phyloP scores from a whole-genome alignment of 78 protist genomes.

The Monosiga brevicollis region DNA sequence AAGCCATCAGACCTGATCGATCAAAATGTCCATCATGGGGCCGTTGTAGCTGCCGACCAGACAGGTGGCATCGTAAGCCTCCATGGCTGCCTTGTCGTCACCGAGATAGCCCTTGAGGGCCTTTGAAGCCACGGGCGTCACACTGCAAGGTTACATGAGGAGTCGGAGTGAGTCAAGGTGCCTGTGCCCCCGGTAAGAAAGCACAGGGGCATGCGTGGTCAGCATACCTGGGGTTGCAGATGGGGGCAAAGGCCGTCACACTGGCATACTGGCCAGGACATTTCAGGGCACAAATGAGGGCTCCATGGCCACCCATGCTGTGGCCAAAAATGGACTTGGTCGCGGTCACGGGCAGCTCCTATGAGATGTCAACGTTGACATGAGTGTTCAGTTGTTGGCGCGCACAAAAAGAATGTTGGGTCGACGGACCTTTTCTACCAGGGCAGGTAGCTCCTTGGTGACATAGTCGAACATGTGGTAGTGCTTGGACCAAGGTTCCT shows the following conservation, averaged over 20 bases:
- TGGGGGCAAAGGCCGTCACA: background rate
- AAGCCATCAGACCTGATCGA: constrained; percentile 57
- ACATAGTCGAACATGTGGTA: background rate
- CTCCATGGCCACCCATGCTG: background rate
- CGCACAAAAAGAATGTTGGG: too few species aligned
- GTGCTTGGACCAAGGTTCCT: background rate
- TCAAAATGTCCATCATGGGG: constrained; percentile 26
- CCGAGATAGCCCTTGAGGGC: too few species aligned
- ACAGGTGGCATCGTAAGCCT: constrained; percentile 40
- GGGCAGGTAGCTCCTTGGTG: background rate
- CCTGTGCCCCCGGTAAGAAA: too few species aligned
- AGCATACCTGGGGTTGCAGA: background rate
- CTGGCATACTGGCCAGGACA: background rate
- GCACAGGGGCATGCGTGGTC: too few species aligned
- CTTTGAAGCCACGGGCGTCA: too few species aligned
- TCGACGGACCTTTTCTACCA: background rate
- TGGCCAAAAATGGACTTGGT: background rate
- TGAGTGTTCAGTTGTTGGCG: too few species aligned
- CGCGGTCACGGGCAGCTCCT: background rate
- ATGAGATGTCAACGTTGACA: background rate
- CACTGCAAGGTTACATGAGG: too few species aligned
- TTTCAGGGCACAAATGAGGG: background rate
- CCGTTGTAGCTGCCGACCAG: constrained; percentile 36
- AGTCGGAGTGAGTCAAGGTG: too few species aligned
- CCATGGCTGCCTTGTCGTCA: constrained; percentile 23